phyloP scores from a whole-genome alignment of 768 basidiomycete species.

The Artomyces pyxidatus region DNA sequence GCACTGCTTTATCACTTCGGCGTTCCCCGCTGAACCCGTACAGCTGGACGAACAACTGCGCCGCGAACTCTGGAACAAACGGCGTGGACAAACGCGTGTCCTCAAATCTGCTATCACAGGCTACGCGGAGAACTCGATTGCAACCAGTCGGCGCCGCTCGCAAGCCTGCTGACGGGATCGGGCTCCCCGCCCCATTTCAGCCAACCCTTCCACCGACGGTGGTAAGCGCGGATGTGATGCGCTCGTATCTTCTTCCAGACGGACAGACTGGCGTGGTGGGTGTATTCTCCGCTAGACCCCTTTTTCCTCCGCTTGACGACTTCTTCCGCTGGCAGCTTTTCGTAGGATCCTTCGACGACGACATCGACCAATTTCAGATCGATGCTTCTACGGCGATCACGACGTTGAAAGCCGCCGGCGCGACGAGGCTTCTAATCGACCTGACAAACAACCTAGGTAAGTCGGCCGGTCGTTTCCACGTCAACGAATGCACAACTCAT shows the following conservation, averaged over 20 bases:
- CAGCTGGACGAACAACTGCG: slow-evolving; percentile 57
- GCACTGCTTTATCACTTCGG: not conserved
- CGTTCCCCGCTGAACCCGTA: not conserved
- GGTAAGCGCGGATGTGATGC: slow-evolving; percentile 44
- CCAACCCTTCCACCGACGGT: slow-evolving; percentile 37
- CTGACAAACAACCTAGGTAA: slow-evolving; percentile 54
- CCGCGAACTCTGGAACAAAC: slow-evolving; percentile 41
- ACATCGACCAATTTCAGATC: slow-evolving; percentile 36
- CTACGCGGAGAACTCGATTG: too few species aligned
- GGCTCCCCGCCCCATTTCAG: slow-evolving; percentile 38
- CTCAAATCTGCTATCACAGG: not conserved
- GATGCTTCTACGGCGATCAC: slow-evolving; percentile 39
- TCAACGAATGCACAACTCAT: too few species aligned
- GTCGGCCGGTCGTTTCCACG: too few species aligned
- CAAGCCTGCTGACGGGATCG: slow-evolving; percentile 30
- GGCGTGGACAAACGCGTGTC: slow-evolving; percentile 35
- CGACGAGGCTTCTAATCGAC: slow-evolving; percentile 47
- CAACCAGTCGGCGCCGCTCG: slow-evolving; percentile 33
- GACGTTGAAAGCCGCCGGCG: slow-evolving; percentile 39
- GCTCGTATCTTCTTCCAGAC: slow-evolving; percentile 47
- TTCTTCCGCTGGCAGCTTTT: slow-evolving; percentile 36
- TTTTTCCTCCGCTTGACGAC: not conserved
- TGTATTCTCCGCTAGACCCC: slow-evolving; percentile 1
- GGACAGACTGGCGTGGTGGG: slow-evolving; percentile 53
- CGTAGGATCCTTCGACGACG: slow-evolving; percentile 47